Percentiles rank a stretch among this genome's conserved stretches.
These are phyloP conservation scores for Linderniella brevidens DNA, from an alignment of 257 asterid species.

Conservation along the genomic window DNA sequence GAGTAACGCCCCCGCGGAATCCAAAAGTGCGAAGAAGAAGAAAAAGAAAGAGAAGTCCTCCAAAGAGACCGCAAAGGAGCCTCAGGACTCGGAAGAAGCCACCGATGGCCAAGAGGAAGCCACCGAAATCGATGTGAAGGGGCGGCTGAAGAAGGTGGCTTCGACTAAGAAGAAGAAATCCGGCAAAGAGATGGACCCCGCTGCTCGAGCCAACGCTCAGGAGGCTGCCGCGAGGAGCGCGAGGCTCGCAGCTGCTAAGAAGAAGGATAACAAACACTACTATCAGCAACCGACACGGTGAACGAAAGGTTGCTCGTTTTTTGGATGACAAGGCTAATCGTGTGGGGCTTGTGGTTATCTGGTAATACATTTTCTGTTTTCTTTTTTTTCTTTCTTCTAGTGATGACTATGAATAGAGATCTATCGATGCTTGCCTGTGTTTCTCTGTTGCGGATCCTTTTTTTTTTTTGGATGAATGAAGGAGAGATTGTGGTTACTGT, in stretches of 20 bases:
- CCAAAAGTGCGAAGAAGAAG: slow-evolving; percentile 39
- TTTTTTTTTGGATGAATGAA: too few species aligned
- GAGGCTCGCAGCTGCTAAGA: slow-evolving; percentile 76
- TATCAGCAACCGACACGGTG: slow-evolving; percentile 83
- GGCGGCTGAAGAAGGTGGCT: slow-evolving; percentile 60
- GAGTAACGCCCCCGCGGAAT: slow-evolving; percentile 44
- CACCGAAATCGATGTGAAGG: slow-evolving; percentile 38
- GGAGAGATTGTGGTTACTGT: too few species aligned
- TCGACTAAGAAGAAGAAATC: slow-evolving; percentile 79
- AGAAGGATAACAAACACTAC: slow-evolving; percentile 91
- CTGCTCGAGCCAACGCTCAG: slow-evolving; percentile 71
- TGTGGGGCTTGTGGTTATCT: too few species aligned
- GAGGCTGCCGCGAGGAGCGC: slow-evolving; percentile 96
- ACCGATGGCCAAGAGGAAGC: slow-evolving; percentile 38
- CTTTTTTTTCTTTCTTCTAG: too few species aligned
- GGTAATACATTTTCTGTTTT: too few species aligned
- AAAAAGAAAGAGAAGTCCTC: slow-evolving; percentile 29
- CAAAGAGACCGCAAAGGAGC: slow-evolving; percentile 2
- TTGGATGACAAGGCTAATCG: too few species aligned
- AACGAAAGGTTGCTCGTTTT: too few species aligned
- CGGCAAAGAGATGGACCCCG: slow-evolving; percentile 66
- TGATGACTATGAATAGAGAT: too few species aligned
- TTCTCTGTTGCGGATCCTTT: too few species aligned
- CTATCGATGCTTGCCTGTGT: too few species aligned
- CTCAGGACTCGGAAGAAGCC: slow-evolving; percentile 13